A percentile compares a stretch with the other conserved stretches of the same genome.
Conservation (phyloP, 2,329 filamentous ascomycete species). For the Aspergillus flavus region DNA sequence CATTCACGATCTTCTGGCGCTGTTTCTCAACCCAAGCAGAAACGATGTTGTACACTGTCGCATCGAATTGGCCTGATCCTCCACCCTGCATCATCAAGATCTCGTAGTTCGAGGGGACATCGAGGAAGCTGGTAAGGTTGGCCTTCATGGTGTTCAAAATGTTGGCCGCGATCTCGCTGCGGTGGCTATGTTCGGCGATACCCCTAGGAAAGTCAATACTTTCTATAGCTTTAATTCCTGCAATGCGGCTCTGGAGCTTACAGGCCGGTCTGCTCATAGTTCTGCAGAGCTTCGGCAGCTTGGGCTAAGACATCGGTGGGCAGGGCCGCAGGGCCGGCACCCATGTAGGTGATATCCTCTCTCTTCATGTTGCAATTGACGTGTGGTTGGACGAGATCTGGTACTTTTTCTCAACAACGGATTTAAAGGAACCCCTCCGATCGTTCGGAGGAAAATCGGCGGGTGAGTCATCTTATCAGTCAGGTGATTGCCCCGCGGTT, state of each 20-base stretch:
- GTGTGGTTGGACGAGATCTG: neutral
- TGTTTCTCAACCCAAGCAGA: constrained; percentile 76
- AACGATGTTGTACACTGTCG: constrained; percentile 81
- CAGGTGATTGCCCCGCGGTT: constrained; percentile 3
- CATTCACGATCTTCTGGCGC: constrained; percentile 54
- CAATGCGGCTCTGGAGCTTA: constrained; percentile 14
- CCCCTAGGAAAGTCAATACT: constrained; percentile 46
- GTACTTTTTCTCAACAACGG: no score
- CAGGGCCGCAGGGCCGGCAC: constrained; percentile 84
- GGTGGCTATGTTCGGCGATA: constrained; percentile 87
- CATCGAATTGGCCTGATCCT: constrained; percentile 82
- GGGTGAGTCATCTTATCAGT: constrained; percentile 3
- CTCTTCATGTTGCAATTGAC: constrained; percentile 58
- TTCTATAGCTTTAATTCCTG: neutral
- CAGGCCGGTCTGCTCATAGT: constrained; percentile 79
- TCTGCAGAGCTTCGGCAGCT: constrained; percentile 75
- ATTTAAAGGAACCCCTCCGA: neutral
- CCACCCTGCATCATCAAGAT: constrained; percentile 72
- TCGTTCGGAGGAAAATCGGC: constrained; percentile 3
- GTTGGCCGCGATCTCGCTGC: constrained; percentile 73
- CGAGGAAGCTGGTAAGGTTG: constrained; percentile 71
- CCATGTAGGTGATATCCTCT: constrained; percentile 80
- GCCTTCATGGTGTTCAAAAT: constrained; percentile 80
- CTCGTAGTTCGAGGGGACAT: constrained; percentile 85
- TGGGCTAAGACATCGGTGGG: constrained; percentile 79